Evolutionary conservation across 352 stramenopile species (phyloP).

Genomic region (Globisporangium carolinianum): DNA sequence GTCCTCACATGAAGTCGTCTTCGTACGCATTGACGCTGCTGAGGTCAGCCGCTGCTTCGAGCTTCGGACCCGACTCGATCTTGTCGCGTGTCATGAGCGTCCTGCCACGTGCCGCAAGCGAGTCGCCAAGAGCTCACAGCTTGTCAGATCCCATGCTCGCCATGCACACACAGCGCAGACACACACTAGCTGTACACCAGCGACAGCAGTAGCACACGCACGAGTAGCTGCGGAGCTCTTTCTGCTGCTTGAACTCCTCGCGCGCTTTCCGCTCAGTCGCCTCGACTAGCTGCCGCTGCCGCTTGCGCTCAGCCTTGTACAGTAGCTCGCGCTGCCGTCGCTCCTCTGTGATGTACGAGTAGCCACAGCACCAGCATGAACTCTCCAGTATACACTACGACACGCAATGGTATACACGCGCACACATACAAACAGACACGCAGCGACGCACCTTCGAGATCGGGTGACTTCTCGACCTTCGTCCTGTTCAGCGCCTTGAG

Average conservation of each 20-base stretch:
- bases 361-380: background rate
- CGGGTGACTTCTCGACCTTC: conserved; percentile 67
- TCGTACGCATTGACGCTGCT: conserved; percentile 51
- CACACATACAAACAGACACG: background rate
- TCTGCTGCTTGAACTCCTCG: conserved; percentile 59
- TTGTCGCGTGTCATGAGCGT: conserved; percentile 62
- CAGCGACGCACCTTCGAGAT: conserved; percentile 54
- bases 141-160: background rate
- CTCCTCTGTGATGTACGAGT: conserved; percentile 32
- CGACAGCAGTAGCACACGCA: conserved; percentile 19
- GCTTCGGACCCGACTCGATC: conserved; percentile 35
- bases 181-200: no score
- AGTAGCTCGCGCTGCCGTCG: conserved; percentile 50
- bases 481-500: conserved; percentile 85
- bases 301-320: conserved; percentile 72
- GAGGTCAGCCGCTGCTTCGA: conserved; percentile 7
- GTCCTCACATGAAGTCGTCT: conserved; percentile 70
- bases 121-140: no score
- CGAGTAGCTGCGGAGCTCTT: conserved; percentile 71
- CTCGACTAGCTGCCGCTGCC: conserved; percentile 52
- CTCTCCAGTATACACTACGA: no score
- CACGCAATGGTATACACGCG: background rate
- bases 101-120: conserved; percentile 13
- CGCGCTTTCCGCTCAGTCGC: conserved; percentile 40
- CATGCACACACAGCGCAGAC: background rate